Percentiles rank a stretch among this genome's conserved stretches.
These are phyloP conservation scores for Tolypocladium pustulatum DNA, from an alignment of 2,329 filamentous ascomycete genomes.

Conservation along the genomic window DNA sequence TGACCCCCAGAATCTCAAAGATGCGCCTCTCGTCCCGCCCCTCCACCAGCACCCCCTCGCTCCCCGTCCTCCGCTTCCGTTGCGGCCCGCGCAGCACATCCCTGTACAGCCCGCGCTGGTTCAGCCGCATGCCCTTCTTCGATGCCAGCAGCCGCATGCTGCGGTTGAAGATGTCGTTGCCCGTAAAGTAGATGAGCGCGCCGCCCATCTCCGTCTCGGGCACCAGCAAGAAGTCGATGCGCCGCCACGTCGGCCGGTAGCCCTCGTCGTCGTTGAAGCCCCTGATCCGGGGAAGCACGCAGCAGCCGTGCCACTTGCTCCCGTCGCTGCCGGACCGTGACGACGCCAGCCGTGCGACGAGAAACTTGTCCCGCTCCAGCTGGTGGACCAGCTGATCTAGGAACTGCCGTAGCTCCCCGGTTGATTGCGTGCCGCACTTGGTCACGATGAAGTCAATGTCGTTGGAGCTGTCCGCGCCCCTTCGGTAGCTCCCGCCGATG, in stretches of 20 bases:
- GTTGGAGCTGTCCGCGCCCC: constrained; percentile 62
- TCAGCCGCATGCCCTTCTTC: constrained; percentile 74
- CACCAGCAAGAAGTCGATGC: constrained; percentile 78
- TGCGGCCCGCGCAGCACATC: constrained; percentile 53
- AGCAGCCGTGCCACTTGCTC: constrained; percentile 85
- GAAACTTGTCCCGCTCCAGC: constrained; percentile 52
- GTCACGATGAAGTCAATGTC: constrained; percentile 85
- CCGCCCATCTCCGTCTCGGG: constrained; percentile 71
- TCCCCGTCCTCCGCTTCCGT: constrained; percentile 47
- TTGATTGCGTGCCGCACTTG: constrained; percentile 43
- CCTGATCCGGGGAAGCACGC: constrained; percentile 45
- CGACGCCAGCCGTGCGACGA: constrained; percentile 59
- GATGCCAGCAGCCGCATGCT: constrained; percentile 71
- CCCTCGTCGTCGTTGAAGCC: constrained; percentile 18
- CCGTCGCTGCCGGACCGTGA: constrained; percentile 37
- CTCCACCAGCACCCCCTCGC: constrained; percentile 62
- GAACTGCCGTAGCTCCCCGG: constrained; percentile 48
- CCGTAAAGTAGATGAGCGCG: constrained; percentile 88
- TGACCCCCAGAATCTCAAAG: constrained; percentile 72
- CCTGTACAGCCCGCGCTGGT: constrained; percentile 70
- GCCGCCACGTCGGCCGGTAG: constrained; percentile 53
- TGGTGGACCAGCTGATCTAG: constrained; percentile 51
- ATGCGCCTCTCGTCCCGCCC: constrained; percentile 67
- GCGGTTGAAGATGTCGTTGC: constrained; percentile 89
- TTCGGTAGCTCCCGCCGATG: constrained; percentile 75